Conservation (phyloP, 257 asterid genomes). For the Orobanche coerulescens region DNA sequence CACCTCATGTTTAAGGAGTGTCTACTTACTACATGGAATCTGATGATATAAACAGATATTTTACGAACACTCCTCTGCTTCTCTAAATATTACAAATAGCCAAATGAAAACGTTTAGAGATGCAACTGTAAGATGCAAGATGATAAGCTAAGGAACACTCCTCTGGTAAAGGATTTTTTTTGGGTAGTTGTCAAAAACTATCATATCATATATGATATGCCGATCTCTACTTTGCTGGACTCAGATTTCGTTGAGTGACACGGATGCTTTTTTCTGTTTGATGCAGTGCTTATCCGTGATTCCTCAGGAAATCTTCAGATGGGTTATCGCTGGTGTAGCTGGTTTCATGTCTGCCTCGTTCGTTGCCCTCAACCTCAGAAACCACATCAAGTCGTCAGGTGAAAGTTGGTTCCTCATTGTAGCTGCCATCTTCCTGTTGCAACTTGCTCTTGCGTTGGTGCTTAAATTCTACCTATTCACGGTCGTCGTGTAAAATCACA, state of each 20-base stretch:
- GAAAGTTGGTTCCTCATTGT: constrained; percentile 91
- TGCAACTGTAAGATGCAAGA: no score
- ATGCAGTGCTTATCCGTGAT: constrained; percentile 85
- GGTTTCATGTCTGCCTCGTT: constrained; percentile 93
- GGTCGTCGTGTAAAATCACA: constrained; percentile 37
- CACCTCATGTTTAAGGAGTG: no score
- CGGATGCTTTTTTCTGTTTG: constrained; percentile 9
- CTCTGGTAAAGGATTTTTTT: no score
- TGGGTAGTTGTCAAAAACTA: no score
- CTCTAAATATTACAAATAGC: no score
- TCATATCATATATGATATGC: no score
- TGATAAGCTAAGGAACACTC: no score
- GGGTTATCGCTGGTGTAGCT: constrained; percentile 88
- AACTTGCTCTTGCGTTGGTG: constrained; percentile 89
- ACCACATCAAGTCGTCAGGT: constrained; percentile 90
- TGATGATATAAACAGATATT: no score
- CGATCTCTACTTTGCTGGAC: no score
- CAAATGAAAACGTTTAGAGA: no score
- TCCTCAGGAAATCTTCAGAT: constrained; percentile 79
- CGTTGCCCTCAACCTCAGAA: constrained; percentile 79
- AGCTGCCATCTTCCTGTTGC: constrained; percentile 84
- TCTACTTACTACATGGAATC: no score
- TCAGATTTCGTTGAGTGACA: neutral
- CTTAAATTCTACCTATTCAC: constrained; percentile 78
- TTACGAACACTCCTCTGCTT: no score